phyloP scores from a whole-genome alignment of 805 yeast genomes.

The Torulaspora indica region DNA sequence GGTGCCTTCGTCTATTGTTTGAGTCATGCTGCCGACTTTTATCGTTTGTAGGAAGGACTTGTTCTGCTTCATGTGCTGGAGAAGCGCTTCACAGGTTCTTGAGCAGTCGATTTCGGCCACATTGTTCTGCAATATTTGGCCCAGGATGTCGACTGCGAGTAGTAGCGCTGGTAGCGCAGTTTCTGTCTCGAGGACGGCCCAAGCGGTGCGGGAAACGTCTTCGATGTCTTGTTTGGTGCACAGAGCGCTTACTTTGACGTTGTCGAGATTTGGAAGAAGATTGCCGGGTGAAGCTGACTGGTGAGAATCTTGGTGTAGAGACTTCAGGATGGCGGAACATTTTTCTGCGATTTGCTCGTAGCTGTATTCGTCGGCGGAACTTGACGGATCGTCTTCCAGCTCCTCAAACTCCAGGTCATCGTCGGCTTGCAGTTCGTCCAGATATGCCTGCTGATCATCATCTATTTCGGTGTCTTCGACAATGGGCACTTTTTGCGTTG shows the following conservation, averaged over 20 bases:
- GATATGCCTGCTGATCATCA: conserved; percentile 27
- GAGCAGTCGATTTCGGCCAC: conserved; percentile 3
- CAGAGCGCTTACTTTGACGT: conserved; percentile 2
- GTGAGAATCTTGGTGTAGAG: not conserved
- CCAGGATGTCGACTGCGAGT: conserved; percentile 5
- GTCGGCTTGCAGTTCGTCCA: conserved; percentile 20
- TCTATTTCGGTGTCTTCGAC: conserved; percentile 9
- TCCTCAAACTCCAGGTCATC: conserved; percentile 16
- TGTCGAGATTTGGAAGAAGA: not conserved
- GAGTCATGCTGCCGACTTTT: conserved; percentile 35
- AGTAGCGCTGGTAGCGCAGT: not conserved
- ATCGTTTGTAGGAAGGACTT: conserved; percentile 26
- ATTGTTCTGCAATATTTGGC: conserved; percentile 4
- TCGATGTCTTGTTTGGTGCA: not conserved
- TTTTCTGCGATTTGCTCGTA: not conserved
- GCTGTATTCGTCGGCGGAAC: not conserved
- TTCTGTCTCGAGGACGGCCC: not conserved
- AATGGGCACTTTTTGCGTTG: not conserved
- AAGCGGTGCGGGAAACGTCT: conserved; percentile 1
- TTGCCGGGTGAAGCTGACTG: not conserved
- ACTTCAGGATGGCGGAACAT: not conserved
- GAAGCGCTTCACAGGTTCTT: conserved; percentile 6
- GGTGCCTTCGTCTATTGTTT: conserved; percentile 29
- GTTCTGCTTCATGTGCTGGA: conserved; percentile 24
- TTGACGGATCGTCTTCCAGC: conserved; percentile 4